Evolutionary conservation across 2,329 filamentous ascomycete species (phyloP), one percentile per base, ranked within the genome.

Genomic region (Didymella keratinophila): DNA sequence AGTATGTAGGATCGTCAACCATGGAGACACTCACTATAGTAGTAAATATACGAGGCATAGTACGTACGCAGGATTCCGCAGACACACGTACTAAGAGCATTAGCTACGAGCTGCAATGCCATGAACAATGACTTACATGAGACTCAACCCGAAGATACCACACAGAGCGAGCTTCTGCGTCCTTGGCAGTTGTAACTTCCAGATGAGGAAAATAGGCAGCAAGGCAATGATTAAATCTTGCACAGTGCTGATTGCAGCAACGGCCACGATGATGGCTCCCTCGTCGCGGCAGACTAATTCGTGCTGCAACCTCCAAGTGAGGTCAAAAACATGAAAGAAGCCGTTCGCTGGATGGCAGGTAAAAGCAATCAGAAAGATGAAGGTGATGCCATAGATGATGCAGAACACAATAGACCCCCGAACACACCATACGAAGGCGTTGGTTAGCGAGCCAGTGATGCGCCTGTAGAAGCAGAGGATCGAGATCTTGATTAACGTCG

Each of bases 141-240:
- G 70, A 1, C 81, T 78, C 8, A 80, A 57, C 5, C 70, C 78
- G 71, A 79, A 75, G 64, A 83, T 75, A 42, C 79, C 77, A 42
- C 80, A 78, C 5, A 81, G 65, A 0, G 75, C 78, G 25, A 80
- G 56, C 66, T 80, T 82, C 63, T 83, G 80, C 18, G 73, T 69
- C 16, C 55, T 66, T 4, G 78, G 73, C 37, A 83, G 75, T 27
- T 77, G 73, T 5, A 83, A 69, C n/a, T 79, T 77, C 70, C 77
- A 74, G 7, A 82, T 77, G 28, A 82, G 74, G 21, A 81, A 71
- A 11, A 79, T 68, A 0, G 81, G 81, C 23, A 82, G 62, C 1
- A 70, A 62, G 44, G 77, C 76, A 1, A 79, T 73, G 56, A 80
- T 67, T 8, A 80, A 62, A 51, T 81, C 79, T 44, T 77, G 76